A percentile compares a stretch with the other conserved stretches of the same genome.
These are phyloP conservation scores for Podospora didyma DNA, from an alignment of 495 filamentous ascomycete genomes.

Conservation along the genomic window DNA sequence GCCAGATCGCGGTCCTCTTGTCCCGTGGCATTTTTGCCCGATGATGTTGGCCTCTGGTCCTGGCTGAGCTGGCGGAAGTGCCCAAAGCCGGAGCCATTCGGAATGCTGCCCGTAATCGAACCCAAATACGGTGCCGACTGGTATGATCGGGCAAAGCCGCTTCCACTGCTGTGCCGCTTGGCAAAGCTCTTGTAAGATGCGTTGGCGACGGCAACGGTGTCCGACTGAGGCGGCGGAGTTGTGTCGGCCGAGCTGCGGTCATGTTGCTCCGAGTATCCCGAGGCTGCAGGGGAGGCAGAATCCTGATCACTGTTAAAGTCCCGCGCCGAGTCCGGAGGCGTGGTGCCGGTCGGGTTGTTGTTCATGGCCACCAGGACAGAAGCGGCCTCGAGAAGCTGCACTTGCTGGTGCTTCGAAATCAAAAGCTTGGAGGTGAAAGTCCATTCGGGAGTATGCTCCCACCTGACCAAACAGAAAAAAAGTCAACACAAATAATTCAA, in stretches of 20 bases:
- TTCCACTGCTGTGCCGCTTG: conserved; percentile 64
- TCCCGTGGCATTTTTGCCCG: conserved; percentile 56
- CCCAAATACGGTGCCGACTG: conserved; percentile 64
- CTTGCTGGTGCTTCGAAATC: conserved; percentile 99
- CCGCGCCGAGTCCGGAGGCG: conserved; percentile 56
- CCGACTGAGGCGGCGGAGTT: conserved; percentile 62
- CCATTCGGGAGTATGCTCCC: conserved; percentile 99
- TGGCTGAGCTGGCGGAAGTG: conserved; percentile 55
- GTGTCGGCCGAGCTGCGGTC: conserved; percentile 69
- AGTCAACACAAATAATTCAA: conserved; percentile 35
- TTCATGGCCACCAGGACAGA: conserved; percentile 95
- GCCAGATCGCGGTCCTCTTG: conserved; percentile 80
- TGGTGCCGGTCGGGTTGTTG: conserved; percentile 43
- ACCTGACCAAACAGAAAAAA: conserved; percentile 64
- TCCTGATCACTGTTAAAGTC: conserved; percentile 73
- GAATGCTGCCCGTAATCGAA: conserved; percentile 48
- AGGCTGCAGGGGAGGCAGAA: conserved; percentile 73
- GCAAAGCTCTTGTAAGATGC: conserved; percentile 44
- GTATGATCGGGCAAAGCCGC: conserved; percentile 76
- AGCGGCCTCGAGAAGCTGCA: conserved; percentile 93
- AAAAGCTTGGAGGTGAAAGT: conserved; percentile 93
- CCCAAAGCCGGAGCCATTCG: conserved; percentile 42
- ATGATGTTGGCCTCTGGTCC: conserved; percentile 57
- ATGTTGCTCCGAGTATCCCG: conserved; percentile 66
- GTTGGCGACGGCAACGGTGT: conserved; percentile 36